A percentile compares a stretch with the other conserved stretches of the same genome.
These are phyloP conservation scores for Hypocrella siamensis DNA, from an alignment of 2,329 filamentous ascomycete species.

Conservation along the genomic window DNA sequence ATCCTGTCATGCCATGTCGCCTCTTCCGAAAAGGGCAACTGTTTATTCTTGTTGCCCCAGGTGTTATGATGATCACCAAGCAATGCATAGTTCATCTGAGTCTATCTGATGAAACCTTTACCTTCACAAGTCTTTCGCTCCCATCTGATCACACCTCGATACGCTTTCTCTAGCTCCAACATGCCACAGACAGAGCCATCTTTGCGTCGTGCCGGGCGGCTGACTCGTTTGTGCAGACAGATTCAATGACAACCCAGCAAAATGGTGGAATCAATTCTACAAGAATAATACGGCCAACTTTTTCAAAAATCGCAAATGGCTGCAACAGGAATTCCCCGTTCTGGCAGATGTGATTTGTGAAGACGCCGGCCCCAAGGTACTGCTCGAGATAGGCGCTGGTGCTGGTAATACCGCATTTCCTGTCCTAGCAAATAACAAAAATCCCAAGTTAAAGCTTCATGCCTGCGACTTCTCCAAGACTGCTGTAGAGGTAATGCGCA, in stretches of 20 bases:
- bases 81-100: conserved; percentile 60
- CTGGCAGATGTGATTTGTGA: conserved; percentile 59
- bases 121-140: conserved; percentile 51
- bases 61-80: conserved; percentile 40
- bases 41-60: too few species aligned
- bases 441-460: conserved; percentile 67
- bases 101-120: conserved; percentile 41
- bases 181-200: too few species aligned
- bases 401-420: conserved; percentile 96
- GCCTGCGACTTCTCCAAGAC: conserved; percentile 95
- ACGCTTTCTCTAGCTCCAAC: conserved; percentile 2
- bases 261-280: conserved; percentile 98
- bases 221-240: conserved; percentile 39
- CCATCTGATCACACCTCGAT: conserved; percentile 40
- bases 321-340: conserved; percentile 88
- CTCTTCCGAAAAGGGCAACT: background rate
- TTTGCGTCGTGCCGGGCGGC: conserved; percentile 10
- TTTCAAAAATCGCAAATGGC: conserved; percentile 97
- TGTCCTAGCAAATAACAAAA: conserved; percentile 69
- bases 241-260: conserved; percentile 81
- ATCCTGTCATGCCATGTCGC: background rate
- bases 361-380: conserved; percentile 50
- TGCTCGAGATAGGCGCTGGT: conserved; percentile 87
- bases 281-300: conserved; percentile 96
- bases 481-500: conserved; percentile 83